These are phyloP conservation scores for Fusarium sp. DNA, from an alignment of 2,329 filamentous ascomycete species.

Conservation along the genomic window DNA sequence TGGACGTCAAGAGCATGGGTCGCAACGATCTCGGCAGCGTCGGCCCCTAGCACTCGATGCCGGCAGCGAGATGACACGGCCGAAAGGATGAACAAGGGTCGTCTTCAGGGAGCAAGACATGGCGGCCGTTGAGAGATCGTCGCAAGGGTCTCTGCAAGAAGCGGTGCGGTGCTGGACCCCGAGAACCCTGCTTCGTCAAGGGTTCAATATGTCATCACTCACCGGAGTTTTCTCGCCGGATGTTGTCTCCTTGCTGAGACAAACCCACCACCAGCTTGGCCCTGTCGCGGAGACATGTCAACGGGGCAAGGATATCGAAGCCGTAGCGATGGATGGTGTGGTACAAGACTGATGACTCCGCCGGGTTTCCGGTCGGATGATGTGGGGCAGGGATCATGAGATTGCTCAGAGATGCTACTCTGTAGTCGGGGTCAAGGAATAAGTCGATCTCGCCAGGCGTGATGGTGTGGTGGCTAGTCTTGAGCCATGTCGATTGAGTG, in stretches of 20 bases:
- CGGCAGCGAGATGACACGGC: neutral
- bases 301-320: conserved; percentile 31
- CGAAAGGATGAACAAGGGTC: neutral
- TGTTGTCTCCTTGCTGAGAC: conserved; percentile 3
- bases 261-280: conserved; percentile 20
- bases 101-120: conserved; percentile 1
- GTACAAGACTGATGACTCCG: conserved; percentile 36
- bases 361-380: conserved; percentile 41
- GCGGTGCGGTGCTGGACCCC: conserved; percentile 12
- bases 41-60: conserved; percentile 15
- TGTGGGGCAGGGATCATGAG: conserved; percentile 48
- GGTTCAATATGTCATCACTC: conserved; percentile 12
- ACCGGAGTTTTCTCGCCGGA: conserved; percentile 39
- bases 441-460: conserved; percentile 38
- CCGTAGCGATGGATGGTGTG: conserved; percentile 37
- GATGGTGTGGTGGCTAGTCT: conserved; percentile 39
- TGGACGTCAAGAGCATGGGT: conserved; percentile 1
- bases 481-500: conserved; percentile 21
- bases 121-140: conserved; percentile 32
- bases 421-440: conserved; percentile 34
- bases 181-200: conserved; percentile 6
- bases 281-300: conserved; percentile 26
- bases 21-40: conserved; percentile 33
- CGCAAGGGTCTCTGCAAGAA: conserved; percentile 32
- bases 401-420: conserved; percentile 41